Evolutionary conservation across 2,329 filamentous ascomycete genomes (phyloP), one percentile per base, ranked within the genome.

Genomic region (Metarhizium brunneum): DNA sequence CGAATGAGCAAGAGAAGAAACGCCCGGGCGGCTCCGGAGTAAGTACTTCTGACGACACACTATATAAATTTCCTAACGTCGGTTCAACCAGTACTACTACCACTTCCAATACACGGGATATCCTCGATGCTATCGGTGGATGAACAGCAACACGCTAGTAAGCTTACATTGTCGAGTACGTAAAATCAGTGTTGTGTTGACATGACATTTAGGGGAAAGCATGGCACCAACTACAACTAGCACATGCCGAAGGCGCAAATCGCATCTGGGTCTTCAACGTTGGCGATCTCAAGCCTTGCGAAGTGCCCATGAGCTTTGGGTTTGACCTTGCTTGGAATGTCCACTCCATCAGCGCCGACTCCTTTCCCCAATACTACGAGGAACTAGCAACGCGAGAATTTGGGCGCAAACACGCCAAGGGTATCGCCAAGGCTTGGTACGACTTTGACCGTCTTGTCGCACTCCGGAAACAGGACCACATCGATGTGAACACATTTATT

Each of bases 201-300:
- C 4, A 5, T 6, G 6, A 5, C 2, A 8, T 3, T 14, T 13
- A 70, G 69, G 73, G 70, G 45, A 57, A 73, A 60, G 62, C 63
- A 0, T 67, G 65, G 75, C 68, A 84, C 55, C 80, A 85, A 58
- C 75, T 85, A 59, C 72, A 74, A n/a, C 69, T 80, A 25, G 79
- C 82, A 0, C 78, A 84, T 53, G 70, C 62, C 1, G 61, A 64
- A 20, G 64, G 65, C 2, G 81, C 80, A 2, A 70, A 75, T 35
- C 71, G 77, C 16, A 80, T 85, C 30, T 85, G 82, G 82, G 72
- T 85, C 20, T 80, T 85, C 57, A 85, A 85, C 47, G 79, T 85
- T 1, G 82, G 81, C 11, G 82, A 85, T 58, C 70, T 85, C 48
- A 85, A 85, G 61, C 79, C 80, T 0, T 69, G 80, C 20, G 80